Evolutionary conservation across 2,329 filamentous ascomycete species (phyloP), one percentile per base, ranked within the genome.

Genomic region (Ilyonectria sp.): DNA sequence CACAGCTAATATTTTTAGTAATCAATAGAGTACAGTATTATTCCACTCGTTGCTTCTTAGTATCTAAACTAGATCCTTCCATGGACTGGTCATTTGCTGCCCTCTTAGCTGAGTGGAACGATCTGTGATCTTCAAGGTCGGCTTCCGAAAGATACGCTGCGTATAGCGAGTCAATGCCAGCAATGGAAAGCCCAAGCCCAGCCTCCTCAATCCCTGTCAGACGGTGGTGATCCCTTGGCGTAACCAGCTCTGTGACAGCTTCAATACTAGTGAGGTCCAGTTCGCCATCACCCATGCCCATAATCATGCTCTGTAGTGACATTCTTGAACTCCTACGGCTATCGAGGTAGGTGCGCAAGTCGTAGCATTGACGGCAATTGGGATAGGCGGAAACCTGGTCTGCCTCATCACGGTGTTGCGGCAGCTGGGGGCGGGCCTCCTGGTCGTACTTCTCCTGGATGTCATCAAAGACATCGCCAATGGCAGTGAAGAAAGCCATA

Each of bases 401-500:
- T 9, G 77, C 79, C 33, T 84, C 82, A 50, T 83, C 79, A 4
- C 81, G 79, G 53, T 80, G 74, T 60, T 82, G 79, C 0, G 83
- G 83, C 19, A 85, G 78, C 62, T 79, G 77, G 0, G 83, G 82
- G 15, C 82, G 78, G 7, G 72, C 71, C 53, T 80, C 75, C 71
- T 83, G 77, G 2, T 78, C 80, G 56, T 82, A 84, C 56, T 79
- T 80, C 68, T 85, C 83, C 63, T 84, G 82, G 26, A 84, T 82
- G 52, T 85, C 83, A 44, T 85, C 82, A 26, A 85, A 80, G n/a
- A 85, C 76, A 67, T 85, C 83, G 33, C 76, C 72, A 21, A 84
- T 79, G 1, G 83, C 82, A 6, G 83, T 84, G 71, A 85, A 85
- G 73, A 76, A 85, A 5, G 83, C 81, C 0, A 78, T 63, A 1